Percentiles rank a stretch among this genome's conserved stretches.
Evolutionary conservation across 306 rosid genomes (phyloP).

Genomic region (Vigna reflexopilosa): DNA sequence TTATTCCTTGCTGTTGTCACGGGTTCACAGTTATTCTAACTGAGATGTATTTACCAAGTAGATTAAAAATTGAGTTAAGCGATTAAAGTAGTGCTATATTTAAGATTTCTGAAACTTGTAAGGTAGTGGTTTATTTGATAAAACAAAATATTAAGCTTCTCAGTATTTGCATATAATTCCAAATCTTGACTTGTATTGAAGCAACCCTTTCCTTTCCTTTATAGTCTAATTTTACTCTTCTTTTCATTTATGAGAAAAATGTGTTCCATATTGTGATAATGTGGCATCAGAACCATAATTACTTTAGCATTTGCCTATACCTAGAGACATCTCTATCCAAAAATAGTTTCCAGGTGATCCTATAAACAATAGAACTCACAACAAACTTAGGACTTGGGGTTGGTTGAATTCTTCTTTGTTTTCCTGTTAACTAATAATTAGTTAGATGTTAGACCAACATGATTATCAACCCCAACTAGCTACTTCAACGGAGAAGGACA

Average conservation of each 20-base stretch:
- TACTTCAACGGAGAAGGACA: slow-evolving; percentile 13
- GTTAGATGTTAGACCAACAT: slow-evolving; percentile 22
- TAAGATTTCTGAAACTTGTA: slow-evolving; percentile 18
- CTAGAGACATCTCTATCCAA: slow-evolving; percentile 39
- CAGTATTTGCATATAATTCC: slow-evolving; percentile 15
- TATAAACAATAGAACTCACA: slow-evolving; percentile 16
- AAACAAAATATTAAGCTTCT: background rate
- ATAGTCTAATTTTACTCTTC: slow-evolving; percentile 1
- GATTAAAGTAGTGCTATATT: background rate
- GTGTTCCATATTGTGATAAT: background rate
- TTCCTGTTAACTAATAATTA: slow-evolving; percentile 20
- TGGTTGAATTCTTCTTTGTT: background rate
- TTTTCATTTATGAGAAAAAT: slow-evolving; percentile 3
- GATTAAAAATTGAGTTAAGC: background rate
- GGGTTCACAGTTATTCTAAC: slow-evolving; percentile 32
- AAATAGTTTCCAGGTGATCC: slow-evolving; percentile 41
- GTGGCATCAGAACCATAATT: background rate
- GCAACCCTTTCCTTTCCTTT: slow-evolving; percentile 29
- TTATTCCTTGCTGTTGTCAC: slow-evolving; percentile 28
- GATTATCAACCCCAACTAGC: slow-evolving; percentile 39
- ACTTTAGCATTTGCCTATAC: slow-evolving; percentile 1
- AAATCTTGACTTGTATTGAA: slow-evolving; percentile 12
- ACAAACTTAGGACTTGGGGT: slow-evolving; percentile 17
- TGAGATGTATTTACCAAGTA: background rate
- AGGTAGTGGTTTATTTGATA: slow-evolving; percentile 25